Evolutionary conservation across 495 filamentous ascomycete genomes (phyloP).

Genomic region (Aspergillus wentii): DNA sequence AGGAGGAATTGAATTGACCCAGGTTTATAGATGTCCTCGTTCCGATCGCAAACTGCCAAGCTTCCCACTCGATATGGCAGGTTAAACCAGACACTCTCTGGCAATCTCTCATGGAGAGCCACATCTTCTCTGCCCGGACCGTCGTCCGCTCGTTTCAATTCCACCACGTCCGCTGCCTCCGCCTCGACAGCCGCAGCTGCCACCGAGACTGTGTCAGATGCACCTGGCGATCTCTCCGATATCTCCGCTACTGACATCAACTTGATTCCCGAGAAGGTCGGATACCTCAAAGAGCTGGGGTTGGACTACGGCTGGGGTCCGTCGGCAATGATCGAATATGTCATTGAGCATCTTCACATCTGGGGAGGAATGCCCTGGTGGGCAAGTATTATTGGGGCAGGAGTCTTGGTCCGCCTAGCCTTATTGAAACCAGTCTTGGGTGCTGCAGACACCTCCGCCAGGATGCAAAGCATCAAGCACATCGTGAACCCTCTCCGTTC

Average conservation of each 20-base stretch:
- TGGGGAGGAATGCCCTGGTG: constrained; percentile 74
- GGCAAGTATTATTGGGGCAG: constrained; percentile 60
- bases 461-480: constrained; percentile 41
- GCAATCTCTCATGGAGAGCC: constrained; percentile 19
- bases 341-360: constrained; percentile 79
- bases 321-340: constrained; percentile 61
- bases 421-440: constrained; percentile 61
- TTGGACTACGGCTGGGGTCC: constrained; percentile 82
- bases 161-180: constrained; percentile 29
- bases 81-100: constrained; percentile 19
- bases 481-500: constrained; percentile 21
- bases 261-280: constrained; percentile 64
- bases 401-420: constrained; percentile 56
- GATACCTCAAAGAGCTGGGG: constrained; percentile 77
- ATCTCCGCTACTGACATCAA: constrained; percentile 34
- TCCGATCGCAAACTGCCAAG: constrained; percentile 25
- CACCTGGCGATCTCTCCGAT: constrained; percentile 20
- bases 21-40: constrained; percentile 36
- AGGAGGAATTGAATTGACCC: constrained; percentile 14
- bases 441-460: constrained; percentile 54
- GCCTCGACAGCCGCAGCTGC: constrained; percentile 12
- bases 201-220: constrained; percentile 5
- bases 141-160: constrained; percentile 40
- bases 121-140: constrained; percentile 15
- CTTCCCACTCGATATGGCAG: constrained; percentile 16